Conservation (phyloP, 2,329 filamentous ascomycete species). For the Aschersonia sp. region DNA sequence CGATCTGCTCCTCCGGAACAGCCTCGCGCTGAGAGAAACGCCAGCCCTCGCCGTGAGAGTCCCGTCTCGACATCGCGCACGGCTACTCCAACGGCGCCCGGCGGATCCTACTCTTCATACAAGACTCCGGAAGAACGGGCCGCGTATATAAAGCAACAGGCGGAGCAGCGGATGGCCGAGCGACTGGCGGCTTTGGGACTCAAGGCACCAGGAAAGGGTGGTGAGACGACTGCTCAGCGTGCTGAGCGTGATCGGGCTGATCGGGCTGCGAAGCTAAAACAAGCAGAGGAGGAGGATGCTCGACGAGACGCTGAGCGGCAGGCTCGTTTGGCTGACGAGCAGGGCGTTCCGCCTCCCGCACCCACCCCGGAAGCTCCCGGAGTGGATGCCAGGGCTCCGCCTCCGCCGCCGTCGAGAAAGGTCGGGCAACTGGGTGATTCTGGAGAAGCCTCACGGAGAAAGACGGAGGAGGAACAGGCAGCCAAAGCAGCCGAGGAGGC, state of each 20-base stretch:
- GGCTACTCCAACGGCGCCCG: constrained; percentile 26
- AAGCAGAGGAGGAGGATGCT: constrained; percentile 89
- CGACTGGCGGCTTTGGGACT: constrained; percentile 86
- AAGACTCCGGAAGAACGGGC: constrained; percentile 87
- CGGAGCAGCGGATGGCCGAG: constrained; percentile 93
- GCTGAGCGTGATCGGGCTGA: constrained; percentile 80
- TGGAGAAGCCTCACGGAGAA: constrained; percentile 38
- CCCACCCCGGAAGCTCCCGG: constrained; percentile 35
- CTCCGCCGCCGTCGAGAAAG: constrained; percentile 71
- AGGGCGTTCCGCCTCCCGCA: constrained; percentile 44
- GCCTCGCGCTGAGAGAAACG: constrained; percentile 20
- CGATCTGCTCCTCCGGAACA: constrained; percentile 27
- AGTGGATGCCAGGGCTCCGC: constrained; percentile 45
- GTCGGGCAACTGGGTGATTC: constrained; percentile 41
- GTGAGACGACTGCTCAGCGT: constrained; percentile 70
- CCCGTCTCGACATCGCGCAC: constrained; percentile 38
- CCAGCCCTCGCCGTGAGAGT: constrained; percentile 35
- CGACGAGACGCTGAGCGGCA: constrained; percentile 79
- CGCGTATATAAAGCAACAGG: constrained; percentile 93
- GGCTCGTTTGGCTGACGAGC: constrained; percentile 66
- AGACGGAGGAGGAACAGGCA: constrained; percentile 40
- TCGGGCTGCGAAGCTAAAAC: constrained; percentile 69
- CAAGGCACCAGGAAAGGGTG: constrained; percentile 63
- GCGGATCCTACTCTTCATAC: constrained; percentile 65
- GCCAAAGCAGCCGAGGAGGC: constrained; percentile 51